These are phyloP conservation scores for Emmonsiellopsis sp. DNA, from an alignment of 2,329 filamentous ascomycete species.

Conservation along the genomic window DNA sequence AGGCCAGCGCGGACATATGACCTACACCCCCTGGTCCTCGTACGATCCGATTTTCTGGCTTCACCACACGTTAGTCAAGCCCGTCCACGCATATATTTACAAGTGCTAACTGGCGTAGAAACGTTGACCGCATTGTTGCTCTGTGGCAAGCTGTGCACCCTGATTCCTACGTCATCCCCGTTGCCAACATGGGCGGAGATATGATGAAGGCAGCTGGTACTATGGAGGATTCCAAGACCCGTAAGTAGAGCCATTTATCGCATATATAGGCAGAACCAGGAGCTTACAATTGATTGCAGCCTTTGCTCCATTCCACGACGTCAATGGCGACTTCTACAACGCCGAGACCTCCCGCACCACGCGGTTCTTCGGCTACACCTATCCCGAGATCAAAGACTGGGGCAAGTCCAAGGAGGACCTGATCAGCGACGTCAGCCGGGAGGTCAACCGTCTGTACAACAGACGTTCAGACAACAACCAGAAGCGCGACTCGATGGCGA, in stretches of 20 bases:
- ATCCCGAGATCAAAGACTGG: slow-evolving; percentile 53
- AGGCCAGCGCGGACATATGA: slow-evolving; percentile 56
- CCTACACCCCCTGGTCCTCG: slow-evolving; percentile 60
- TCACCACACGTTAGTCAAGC: slow-evolving; percentile 48
- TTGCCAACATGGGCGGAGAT: slow-evolving; percentile 47
- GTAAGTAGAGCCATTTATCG: slow-evolving; percentile 21
- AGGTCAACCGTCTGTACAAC: slow-evolving; percentile 56
- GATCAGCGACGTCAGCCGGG: slow-evolving; percentile 35
- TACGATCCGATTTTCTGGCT: slow-evolving; percentile 76
- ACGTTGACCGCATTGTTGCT: slow-evolving; percentile 65
- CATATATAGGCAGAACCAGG: neutral
- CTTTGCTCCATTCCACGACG: slow-evolving; percentile 59
- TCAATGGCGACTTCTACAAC: slow-evolving; percentile 54
- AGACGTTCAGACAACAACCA: slow-evolving; percentile 19
- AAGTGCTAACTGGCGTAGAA: slow-evolving; percentile 29
- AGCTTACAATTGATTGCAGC: slow-evolving; percentile 20
- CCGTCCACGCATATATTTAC: neutral
- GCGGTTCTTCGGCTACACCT: slow-evolving; percentile 62
- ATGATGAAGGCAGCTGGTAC: slow-evolving; percentile 52
- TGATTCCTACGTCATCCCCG: slow-evolving; percentile 54
- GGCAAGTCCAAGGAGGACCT: slow-evolving; percentile 27
- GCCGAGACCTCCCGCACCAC: slow-evolving; percentile 53
- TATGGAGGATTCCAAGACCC: slow-evolving; percentile 46
- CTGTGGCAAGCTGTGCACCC: slow-evolving; percentile 71
- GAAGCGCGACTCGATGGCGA: neutral